Conservation (phyloP, 2,329 filamentous ascomycete genomes). For the Monosporascus sp. region DNA sequence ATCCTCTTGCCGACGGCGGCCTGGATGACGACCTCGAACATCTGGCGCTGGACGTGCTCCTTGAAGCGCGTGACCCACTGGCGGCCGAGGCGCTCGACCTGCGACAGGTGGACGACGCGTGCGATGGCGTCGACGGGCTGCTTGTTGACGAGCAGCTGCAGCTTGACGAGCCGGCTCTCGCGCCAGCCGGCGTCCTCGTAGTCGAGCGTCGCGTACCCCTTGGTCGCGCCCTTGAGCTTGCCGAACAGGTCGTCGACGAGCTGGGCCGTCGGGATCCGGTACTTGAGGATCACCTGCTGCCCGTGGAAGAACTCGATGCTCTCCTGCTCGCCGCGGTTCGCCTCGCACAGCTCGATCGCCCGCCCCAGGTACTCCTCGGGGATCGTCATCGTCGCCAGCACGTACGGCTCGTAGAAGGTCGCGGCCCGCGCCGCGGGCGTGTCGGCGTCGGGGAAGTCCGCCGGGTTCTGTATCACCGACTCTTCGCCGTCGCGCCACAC, state of each 20-base stretch:
- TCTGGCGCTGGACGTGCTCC: constrained; percentile 90
- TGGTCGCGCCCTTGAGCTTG: constrained; percentile 87
- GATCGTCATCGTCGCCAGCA: constrained; percentile 76
- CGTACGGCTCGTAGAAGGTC: constrained; percentile 46
- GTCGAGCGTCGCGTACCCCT: constrained; percentile 92
- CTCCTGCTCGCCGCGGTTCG: constrained; percentile 80
- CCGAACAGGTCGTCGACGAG: constrained; percentile 97
- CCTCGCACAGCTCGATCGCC: constrained; percentile 91
- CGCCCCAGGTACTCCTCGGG: constrained; percentile 92
- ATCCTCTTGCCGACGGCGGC: constrained; percentile 77
- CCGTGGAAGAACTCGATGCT: constrained; percentile 87
- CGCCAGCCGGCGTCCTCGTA: constrained; percentile 95
- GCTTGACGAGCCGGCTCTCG: constrained; percentile 72
- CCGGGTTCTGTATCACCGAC: constrained; percentile 76
- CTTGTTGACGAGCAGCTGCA: constrained; percentile 92
- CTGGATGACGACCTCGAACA: constrained; percentile 97
- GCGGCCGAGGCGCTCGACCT: constrained; percentile 73
- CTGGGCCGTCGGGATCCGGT: constrained; percentile 80
- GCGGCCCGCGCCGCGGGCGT: constrained; percentile 39
- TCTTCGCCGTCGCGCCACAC: constrained; percentile 73
- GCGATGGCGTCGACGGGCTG: constrained; percentile 88
- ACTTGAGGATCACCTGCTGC: constrained; percentile 90
- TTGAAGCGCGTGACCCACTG: constrained; percentile 96
- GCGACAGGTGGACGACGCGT: constrained; percentile 78
- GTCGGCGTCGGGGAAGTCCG: constrained; percentile 72